Evolutionary conservation across 139 green algal genomes (phyloP).

Genomic region (Chlorella sp.): DNA sequence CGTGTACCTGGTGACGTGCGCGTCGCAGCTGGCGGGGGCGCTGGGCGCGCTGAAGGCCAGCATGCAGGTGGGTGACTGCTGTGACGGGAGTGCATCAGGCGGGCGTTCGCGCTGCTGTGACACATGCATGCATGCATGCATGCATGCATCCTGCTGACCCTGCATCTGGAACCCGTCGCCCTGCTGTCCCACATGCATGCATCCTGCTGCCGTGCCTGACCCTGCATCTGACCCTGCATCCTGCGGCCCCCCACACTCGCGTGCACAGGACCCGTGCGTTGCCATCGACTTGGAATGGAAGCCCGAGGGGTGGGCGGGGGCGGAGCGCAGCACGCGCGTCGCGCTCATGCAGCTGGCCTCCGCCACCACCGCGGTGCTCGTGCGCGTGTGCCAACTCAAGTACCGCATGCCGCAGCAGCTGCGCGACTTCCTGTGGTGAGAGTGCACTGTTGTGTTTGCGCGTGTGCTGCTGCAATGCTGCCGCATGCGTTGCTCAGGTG

Average conservation of each 20-base stretch:
- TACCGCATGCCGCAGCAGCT: conserved; percentile 31
- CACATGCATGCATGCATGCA: no score
- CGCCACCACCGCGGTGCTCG: conserved; percentile 25
- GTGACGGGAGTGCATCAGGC: no score
- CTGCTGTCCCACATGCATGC: no score
- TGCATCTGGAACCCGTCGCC: no score
- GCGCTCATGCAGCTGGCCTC: conserved; percentile 49
- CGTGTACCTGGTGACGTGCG: conserved; percentile 14
- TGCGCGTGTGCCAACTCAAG: conserved; percentile 24
- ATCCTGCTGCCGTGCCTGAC: no score
- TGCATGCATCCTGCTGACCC: no score
- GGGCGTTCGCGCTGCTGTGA: no score
- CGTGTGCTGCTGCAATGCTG: background rate
- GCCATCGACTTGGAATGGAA: conserved; percentile 52
- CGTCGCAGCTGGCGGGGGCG: conserved; percentile 15
- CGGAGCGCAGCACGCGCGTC: conserved; percentile 12
- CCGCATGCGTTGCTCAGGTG: background rate
- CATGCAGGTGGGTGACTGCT: conserved; percentile 15
- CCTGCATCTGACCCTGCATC: no score
- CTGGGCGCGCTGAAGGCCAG: conserved; percentile 25
- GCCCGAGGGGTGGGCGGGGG: conserved; percentile 28
- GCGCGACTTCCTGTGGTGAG: conserved; percentile 31
- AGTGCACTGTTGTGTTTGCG: no score
- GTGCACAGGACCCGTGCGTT: conserved; percentile 24
- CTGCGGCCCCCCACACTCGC: no score